Evolutionary conservation across 352 stramenopile genomes (phyloP), one percentile per base, ranked within the genome.

Genomic region (Globisporangium nagaii): DNA sequence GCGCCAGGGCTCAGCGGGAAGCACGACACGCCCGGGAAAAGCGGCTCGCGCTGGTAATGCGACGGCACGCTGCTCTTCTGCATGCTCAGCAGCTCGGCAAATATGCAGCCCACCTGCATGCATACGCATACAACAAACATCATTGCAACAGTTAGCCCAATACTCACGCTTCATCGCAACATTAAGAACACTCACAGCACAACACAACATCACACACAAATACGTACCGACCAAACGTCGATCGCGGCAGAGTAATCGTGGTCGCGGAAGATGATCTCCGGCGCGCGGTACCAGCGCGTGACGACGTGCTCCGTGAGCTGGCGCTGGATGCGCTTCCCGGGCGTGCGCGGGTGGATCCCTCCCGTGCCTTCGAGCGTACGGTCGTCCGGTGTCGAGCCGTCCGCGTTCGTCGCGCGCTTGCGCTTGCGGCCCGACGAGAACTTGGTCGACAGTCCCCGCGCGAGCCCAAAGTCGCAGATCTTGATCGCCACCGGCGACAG

Each of bases 261-360:
- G 36, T 94, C 84, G 0, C 84, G 79, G 52, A 98, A 93, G 60
- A 98, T 98, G 57, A 98, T 94, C 62, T 98, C 93, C 3, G 93
- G 93, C 1, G 90, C 87, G n/a, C 93, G 84, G 60, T 98, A 98
- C 93, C 93, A 98, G 10, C 93, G 78, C 11, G 93, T 98, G 4
- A 98, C 91, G 3, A 98, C 93, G 56, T 98, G 93, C 58, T 98
- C 90, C 30, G 93, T 98, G 25, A 98, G 75, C 62, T 97, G 89
- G 9, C 90, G 88, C 55, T 96, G 76, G 35, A 94, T 92, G 7
- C 80, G 78, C 45, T 88, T 86, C 8, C 72, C 73, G 13, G 81
- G 81, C 1, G 81, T 92, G 24, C 81, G 79, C 17, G 81, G 81
- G 56, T 92, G 81, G 7, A 92, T 73, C 11, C 79, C n/a, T n/a